A percentile compares a stretch with the other conserved stretches of the same genome.
Conservation (phyloP, 306 rosid genomes). For the Trifolium subterraneum region DNA sequence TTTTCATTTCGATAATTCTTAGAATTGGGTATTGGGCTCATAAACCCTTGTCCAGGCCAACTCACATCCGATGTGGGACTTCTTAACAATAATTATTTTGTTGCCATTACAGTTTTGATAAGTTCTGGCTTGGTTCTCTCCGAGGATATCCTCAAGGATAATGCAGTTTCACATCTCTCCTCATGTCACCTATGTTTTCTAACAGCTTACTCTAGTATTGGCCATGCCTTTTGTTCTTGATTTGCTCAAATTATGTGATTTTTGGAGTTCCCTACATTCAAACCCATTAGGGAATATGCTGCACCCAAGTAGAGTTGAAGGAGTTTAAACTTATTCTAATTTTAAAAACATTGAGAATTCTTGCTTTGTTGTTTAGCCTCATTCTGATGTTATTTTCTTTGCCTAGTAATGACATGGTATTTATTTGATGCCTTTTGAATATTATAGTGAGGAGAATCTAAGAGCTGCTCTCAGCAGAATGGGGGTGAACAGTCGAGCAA, state of each 20-base stretch:
- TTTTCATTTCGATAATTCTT: no score
- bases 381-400: constrained; percentile 18
- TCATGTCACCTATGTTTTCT: background rate
- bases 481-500: constrained; percentile 76
- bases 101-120: background rate
- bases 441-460: constrained; percentile 82
- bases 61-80: no score
- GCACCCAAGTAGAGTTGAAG: constrained; percentile 19
- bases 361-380: constrained; percentile 12
- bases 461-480: constrained; percentile 86
- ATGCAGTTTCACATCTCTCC: constrained; percentile 6
- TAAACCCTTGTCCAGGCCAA: no score
- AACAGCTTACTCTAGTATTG: constrained; percentile 11
- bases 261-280: constrained; percentile 13
- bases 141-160: background rate
- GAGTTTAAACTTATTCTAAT: background rate
- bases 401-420: constrained; percentile 22
- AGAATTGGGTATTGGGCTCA: no score
- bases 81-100: background rate
- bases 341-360: constrained; percentile 16
- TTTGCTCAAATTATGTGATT: constrained; percentile 20
- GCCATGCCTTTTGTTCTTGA: constrained; percentile 1
- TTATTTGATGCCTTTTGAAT: constrained; percentile 39
- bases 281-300: constrained; percentile 10
- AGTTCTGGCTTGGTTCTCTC: background rate